phyloP scores from a whole-genome alignment of 2,329 filamentous ascomycete species.

The Beauveria sp. region DNA sequence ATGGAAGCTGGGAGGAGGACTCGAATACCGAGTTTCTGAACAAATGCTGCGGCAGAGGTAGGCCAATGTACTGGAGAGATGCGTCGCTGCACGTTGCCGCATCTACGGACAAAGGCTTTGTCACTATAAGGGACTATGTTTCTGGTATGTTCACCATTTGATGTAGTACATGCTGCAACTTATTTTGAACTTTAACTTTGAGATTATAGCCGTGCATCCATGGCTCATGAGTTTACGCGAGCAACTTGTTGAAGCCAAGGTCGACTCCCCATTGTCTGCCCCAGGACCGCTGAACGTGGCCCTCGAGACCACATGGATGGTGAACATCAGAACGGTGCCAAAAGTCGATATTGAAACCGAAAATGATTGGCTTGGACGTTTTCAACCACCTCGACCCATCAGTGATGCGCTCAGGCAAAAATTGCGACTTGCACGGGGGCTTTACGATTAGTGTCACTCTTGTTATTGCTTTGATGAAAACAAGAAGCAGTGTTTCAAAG shows the following conservation, averaged over 20 bases:
- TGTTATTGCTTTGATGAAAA: too few species aligned
- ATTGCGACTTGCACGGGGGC: too few species aligned
- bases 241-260: background rate
- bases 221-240: too few species aligned
- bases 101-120: conserved; percentile 17
- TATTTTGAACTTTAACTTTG: too few species aligned
- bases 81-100: conserved; percentile 17
- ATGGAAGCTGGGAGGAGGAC: conserved; percentile 19
- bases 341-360: background rate
- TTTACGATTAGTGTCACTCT: too few species aligned
- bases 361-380: background rate
- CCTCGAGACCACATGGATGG: background rate
- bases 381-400: background rate
- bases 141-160: background rate
- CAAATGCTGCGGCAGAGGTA: conserved; percentile 19
- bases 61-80: conserved; percentile 17
- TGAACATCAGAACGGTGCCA: background rate
- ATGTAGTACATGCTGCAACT: background rate
- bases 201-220: too few species aligned
- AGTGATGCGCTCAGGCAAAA: background rate
- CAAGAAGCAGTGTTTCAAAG: too few species aligned
- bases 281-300: background rate
- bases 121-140: conserved; percentile 20
- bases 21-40: conserved; percentile 19
- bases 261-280: background rate